Evolutionary conservation across 2,329 filamentous ascomycete genomes (phyloP).

Genomic region (Coniochaeta sp.): DNA sequence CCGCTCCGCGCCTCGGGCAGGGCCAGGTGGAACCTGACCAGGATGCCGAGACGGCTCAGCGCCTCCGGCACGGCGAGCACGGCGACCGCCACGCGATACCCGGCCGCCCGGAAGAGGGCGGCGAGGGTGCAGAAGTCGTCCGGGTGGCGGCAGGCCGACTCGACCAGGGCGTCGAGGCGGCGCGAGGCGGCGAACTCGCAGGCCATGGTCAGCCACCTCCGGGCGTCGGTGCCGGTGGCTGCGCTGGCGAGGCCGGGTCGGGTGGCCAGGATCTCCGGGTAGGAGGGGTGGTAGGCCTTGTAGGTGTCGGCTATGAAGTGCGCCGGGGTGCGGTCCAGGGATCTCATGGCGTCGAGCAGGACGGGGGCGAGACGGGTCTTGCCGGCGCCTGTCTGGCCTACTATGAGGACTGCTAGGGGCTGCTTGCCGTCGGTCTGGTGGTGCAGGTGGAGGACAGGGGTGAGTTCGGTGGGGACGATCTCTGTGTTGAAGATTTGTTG

Average conservation of each 20-base stretch:
- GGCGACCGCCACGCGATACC: conserved; percentile 30
- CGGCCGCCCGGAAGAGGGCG: conserved; percentile 20
- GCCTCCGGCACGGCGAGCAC: conserved; percentile 33
- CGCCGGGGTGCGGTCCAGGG: conserved; percentile 11
- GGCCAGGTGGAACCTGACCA: conserved; percentile 29
- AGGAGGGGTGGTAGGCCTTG: conserved; percentile 38
- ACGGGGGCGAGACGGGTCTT: conserved; percentile 35
- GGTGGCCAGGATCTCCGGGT: conserved; percentile 20
- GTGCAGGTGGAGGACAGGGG: conserved; percentile 6
- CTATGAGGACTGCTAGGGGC: conserved; percentile 33
- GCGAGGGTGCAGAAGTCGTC: conserved; percentile 30
- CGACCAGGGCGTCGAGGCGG: conserved; percentile 30
- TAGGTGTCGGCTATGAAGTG: conserved; percentile 42
- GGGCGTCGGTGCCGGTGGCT: conserved; percentile 31
- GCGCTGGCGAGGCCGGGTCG: conserved; percentile 26
- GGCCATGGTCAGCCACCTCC: conserved; percentile 34
- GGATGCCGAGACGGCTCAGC: conserved; percentile 32
- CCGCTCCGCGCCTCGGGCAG: conserved; percentile 25
- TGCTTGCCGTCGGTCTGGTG: conserved; percentile 2
- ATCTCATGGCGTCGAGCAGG: conserved; percentile 24
- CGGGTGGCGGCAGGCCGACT: conserved; percentile 36
- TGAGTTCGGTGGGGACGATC: conserved; percentile 24
- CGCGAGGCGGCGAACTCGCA: conserved; percentile 22
- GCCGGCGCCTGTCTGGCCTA: conserved; percentile 41
- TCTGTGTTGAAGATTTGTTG: conserved; percentile 8